Evolutionary conservation across 2,329 filamentous ascomycete genomes (phyloP), one percentile per base, ranked within the genome.

Genomic region (Sclerotiophoma versabilis): DNA sequence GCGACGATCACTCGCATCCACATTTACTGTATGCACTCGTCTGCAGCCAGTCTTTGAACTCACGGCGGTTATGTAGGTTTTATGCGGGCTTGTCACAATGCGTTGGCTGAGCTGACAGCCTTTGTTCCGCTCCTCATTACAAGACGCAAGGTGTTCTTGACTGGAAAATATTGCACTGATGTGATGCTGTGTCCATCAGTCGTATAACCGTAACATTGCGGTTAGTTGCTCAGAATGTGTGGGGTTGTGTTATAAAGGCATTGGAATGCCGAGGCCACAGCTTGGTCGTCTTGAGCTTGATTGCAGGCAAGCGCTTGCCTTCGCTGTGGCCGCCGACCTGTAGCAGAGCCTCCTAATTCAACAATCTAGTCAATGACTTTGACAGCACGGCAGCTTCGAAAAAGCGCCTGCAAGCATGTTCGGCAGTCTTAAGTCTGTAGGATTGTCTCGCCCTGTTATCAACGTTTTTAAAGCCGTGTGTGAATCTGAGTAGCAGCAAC

Each of bases 61-160:
- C 49, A 54, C 57, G 45, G 65, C 65, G 65, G 62, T 54, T 68
- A 66, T 54, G 59, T 64, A 65, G 54, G 64, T 58, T 52, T 26
- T 27, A 63, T 65, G 63, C 63, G 58, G 52, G 47, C 23, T 50
- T 22, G 50, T 68, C 65, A 68, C 65, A 66, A 58, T 64, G 62
- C 50, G 60, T 46, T 62, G 59, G 55, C 58, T 38, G 39, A 51
- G 44, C 43, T 57, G 57, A 54, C 45, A 47, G 47, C 25, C 12
- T 33, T 26, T 37, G 10, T 34, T 30, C 27, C 33, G 23, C 27
- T 34, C 27, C 20, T 11, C 27, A 25, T 37, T 14, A 25, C 32
- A 49, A 32, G 29, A 26, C 19, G 33, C 29, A 33, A 39, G 26
- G 22, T 39, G 45, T 38, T 33, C 15, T 41, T 48, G 34, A 39